Conservation (phyloP, 495 filamentous ascomycete genomes). For the Lichenothelia convexa region DNA sequence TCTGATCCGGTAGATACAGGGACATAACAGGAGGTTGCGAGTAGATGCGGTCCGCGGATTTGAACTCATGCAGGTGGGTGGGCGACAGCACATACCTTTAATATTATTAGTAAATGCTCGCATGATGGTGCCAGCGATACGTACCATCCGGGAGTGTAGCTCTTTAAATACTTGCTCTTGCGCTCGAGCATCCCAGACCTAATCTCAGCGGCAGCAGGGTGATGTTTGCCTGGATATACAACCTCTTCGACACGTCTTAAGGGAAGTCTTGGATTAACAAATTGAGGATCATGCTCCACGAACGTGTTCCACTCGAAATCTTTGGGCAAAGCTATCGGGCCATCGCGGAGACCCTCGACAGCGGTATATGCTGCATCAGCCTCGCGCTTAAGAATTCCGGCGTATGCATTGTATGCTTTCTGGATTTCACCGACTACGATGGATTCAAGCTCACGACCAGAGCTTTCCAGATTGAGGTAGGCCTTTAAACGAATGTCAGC, state of each 20-base stretch:
- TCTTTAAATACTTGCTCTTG: conserved; percentile 98
- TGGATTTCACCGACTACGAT: conserved; percentile 96
- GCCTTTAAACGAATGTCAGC: conserved; percentile 34
- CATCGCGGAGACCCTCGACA: conserved; percentile 63
- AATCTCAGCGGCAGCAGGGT: conserved; percentile 72
- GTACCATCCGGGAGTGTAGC: conserved; percentile 91
- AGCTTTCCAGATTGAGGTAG: conserved; percentile 85
- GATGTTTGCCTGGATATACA: conserved; percentile 81
- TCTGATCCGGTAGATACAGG: conserved; percentile 82
- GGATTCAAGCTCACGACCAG: conserved; percentile 81
- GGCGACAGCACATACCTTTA: conserved; percentile 85
- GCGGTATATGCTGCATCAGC: conserved; percentile 62
- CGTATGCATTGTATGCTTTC: conserved; percentile 86
- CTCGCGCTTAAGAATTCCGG: conserved; percentile 74
- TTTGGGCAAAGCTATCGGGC: conserved; percentile 74
- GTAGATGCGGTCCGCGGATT: conserved; percentile 57
- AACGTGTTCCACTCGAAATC: conserved; percentile 83
- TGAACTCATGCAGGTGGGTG: conserved; percentile 96
- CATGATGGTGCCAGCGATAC: conserved; percentile 16
- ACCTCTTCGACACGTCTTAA: conserved; percentile 66
- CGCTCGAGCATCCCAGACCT: conserved; percentile 81
- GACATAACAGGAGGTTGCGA: conserved; percentile 83
- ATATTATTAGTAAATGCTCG: conserved; percentile 20
- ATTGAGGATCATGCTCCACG: conserved; percentile 62
- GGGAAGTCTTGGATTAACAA: conserved; percentile 71